These are phyloP conservation scores for Poa pratensis DNA, from an alignment of 176 grass and related monocot genomes.

Conservation along the genomic window DNA sequence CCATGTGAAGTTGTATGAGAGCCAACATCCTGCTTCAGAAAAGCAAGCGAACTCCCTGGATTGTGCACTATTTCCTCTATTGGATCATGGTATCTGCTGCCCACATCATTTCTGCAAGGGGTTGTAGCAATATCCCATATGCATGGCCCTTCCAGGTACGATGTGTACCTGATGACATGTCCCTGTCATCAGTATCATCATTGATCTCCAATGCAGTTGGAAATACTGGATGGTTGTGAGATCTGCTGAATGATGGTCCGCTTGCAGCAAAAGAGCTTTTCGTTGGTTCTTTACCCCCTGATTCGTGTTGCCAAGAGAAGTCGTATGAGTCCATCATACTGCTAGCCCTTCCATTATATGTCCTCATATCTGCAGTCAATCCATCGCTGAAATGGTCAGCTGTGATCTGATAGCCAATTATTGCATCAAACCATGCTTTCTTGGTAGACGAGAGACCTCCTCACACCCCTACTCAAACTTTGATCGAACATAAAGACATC, in stretches of 20 bases:
- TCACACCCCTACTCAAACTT: slow-evolving; percentile 49
- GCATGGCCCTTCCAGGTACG: slow-evolving; percentile 30
- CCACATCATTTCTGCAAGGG: slow-evolving; percentile 44
- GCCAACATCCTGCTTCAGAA: slow-evolving; percentile 53
- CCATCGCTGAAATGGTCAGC: slow-evolving; percentile 54
- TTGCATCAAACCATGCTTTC: slow-evolving; percentile 43
- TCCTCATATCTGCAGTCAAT: slow-evolving; percentile 45
- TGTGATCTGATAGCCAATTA: slow-evolving; percentile 31
- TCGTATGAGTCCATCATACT: slow-evolving; percentile 42
- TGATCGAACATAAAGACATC: slow-evolving; percentile 41
- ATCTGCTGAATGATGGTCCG: slow-evolving; percentile 36
- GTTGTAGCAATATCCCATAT: slow-evolving; percentile 31
- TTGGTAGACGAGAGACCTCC: slow-evolving; percentile 42
- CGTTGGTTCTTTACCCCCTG: slow-evolving; percentile 43
- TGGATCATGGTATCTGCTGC: slow-evolving; percentile 42
- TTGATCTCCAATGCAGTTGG: slow-evolving; percentile 67
- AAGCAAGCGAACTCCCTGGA: slow-evolving; percentile 51
- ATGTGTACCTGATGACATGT: slow-evolving; percentile 32
- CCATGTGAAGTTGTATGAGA: slow-evolving; percentile 45
- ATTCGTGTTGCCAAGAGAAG: slow-evolving; percentile 49
- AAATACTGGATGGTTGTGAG: slow-evolving; percentile 57
- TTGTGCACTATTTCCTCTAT: slow-evolving; percentile 45
- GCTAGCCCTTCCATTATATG: slow-evolving; percentile 47
- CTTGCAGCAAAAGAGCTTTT: slow-evolving; percentile 35
- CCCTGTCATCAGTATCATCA: slow-evolving; percentile 52